phyloP scores from a whole-genome alignment of 1,284 basidiomycete genomes.

The Hemileia vastatrix region DNA sequence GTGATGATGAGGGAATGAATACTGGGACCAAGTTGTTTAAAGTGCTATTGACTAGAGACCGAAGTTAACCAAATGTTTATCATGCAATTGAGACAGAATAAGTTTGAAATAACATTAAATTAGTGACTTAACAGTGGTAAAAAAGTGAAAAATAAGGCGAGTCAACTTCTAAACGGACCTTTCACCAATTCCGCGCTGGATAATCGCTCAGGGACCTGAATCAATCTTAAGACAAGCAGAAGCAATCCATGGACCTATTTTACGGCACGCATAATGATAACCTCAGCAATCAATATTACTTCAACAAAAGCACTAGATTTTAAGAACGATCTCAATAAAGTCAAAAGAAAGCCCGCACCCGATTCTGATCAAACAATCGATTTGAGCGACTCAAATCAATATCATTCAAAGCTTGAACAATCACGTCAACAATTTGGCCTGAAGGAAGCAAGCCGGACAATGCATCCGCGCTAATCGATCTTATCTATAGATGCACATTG shows the following conservation, averaged over 20 bases:
- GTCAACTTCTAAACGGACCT: slow-evolving; percentile 4
- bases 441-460: slow-evolving; percentile 12
- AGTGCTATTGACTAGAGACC: not conserved
- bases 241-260: slow-evolving; percentile 14
- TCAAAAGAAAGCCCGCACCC: no score
- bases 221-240: slow-evolving; percentile 3
- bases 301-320: not conserved
- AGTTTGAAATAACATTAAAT: not conserved
- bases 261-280: not conserved
- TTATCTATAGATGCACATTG: slow-evolving; percentile 5
- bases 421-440: not conserved
- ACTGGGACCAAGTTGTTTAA: not conserved
- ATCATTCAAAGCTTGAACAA: not conserved
- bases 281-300: not conserved
- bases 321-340: no score
- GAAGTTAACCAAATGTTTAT: not conserved
- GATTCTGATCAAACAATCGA: no score
- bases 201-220: slow-evolving; percentile 6
- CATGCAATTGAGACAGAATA: not conserved
- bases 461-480: slow-evolving; percentile 21
- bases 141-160: no score
- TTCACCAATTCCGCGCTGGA: not conserved
- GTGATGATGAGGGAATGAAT: no score
- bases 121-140: not conserved
- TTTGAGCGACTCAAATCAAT: slow-evolving; percentile 3